Evolutionary conservation across 805 yeast genomes (phyloP), one percentile per base, ranked within the genome.

Genomic region (Pichia ethanolica): DNA sequence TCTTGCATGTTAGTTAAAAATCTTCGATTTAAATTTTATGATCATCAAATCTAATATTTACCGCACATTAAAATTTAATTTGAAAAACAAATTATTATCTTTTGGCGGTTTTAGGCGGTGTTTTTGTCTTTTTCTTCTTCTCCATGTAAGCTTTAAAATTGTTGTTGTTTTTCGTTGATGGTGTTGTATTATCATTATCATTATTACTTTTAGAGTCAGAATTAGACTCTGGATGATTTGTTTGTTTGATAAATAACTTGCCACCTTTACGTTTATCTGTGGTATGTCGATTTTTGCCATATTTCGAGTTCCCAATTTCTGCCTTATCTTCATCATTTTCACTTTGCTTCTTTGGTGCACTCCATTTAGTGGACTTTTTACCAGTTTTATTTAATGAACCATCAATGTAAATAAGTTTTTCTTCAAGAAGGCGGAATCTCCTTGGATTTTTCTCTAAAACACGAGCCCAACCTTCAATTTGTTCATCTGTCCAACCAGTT

Each of bases 391-490:
- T 66, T 38, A 62, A 47, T 3, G 62, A 54, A 1, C 60, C 61
- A 34, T 79, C 80, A 53, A 63, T 68, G n/a, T 56, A 60, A 51
- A 79, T 69, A 56, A 70, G 81, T 53, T 75, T 75, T 46, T 82
- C 83, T 58, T 86, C 95, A 49, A 86, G 62, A 3, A 79, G 51
- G 56, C 77, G 75, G 54, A 77, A 82, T 49, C 86, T 71, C 41
- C 72, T 71, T 0, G 93, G 89, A 40, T 81, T 77, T 57, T 77
- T 78, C 46, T 78, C 73, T 20, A 89, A 62, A 84, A 86, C 84
- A 49, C 85, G 69, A 1, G 84, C 83, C 97, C 97, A 91, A 0
- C 96, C 96, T 71, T 90, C 97, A 44, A 91, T 79, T 62, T 88
- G 96, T 60, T 89, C 96, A 64, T 89, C 90, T 0, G 89, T 72